These are phyloP conservation scores for Venturia effusa DNA, from an alignment of 2,329 filamentous ascomycete species.

Conservation along the genomic window DNA sequence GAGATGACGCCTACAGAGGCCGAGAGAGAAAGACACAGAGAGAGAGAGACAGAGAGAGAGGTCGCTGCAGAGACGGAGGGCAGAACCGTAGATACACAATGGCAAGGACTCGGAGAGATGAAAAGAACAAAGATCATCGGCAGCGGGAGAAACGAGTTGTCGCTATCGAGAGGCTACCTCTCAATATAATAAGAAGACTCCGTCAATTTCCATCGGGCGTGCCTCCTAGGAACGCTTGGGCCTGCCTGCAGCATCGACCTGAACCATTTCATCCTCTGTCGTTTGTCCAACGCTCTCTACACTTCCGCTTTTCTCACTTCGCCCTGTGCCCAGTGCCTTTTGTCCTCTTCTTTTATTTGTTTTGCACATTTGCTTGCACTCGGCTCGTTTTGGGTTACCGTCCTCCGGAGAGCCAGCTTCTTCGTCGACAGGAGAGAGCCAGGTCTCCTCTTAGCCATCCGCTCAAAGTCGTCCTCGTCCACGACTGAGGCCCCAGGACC, in stretches of 20 bases:
- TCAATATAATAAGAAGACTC: neutral
- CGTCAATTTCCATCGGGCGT: neutral
- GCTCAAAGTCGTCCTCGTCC: neutral
- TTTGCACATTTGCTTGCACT: slow-evolving; percentile 3
- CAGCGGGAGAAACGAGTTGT: neutral
- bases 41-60: no score
- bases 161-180: neutral
- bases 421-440: neutral
- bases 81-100: no score
- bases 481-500: neutral
- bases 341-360: slow-evolving; percentile 7
- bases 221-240: neutral
- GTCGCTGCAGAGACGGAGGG: neutral
- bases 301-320: neutral
- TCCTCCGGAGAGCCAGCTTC: neutral
- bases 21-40: no score
- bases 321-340: neutral
- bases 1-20: neutral
- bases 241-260: neutral
- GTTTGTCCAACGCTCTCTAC: neutral
- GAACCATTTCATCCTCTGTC: neutral
- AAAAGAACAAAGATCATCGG: no score
- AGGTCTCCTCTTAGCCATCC: neutral
- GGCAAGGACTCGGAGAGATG: no score
- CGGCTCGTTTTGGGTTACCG: neutral